Conservation (phyloP, 2,329 filamentous ascomycete species). For the Colletotrichum truncatum region DNA sequence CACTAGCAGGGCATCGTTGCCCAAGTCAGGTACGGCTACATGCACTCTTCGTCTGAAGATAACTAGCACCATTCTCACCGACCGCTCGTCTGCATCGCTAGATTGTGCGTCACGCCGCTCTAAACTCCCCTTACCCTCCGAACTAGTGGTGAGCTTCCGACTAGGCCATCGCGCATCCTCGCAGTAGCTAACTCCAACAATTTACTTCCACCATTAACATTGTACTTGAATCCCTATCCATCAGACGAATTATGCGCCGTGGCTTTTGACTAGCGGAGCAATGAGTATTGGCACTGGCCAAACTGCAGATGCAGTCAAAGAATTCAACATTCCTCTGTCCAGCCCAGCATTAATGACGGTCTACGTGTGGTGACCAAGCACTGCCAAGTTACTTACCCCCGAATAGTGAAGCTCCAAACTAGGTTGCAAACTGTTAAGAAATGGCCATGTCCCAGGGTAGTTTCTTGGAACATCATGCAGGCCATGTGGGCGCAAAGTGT, state of each 20-base stretch:
- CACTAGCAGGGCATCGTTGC: neutral
- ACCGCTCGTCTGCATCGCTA: neutral
- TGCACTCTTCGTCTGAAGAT: neutral
- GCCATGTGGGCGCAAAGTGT: conserved; percentile 16
- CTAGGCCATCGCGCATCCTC: neutral
- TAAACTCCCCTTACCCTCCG: conserved; percentile 1
- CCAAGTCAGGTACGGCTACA: conserved; percentile 12
- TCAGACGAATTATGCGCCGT: conserved; percentile 3
- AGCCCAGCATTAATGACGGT: neutral
- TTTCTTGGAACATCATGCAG: neutral
- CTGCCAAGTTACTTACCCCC: no score
- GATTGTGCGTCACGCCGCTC: conserved; percentile 5
- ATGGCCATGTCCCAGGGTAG: neutral
- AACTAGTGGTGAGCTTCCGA: neutral
- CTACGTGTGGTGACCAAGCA: neutral
- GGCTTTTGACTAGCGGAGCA: neutral
- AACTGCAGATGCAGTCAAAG: neutral
- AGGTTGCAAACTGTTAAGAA: no score
- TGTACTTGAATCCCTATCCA: neutral
- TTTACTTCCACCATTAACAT: neutral
- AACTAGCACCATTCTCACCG: neutral
- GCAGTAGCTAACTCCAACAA: neutral
- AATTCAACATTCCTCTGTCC: neutral
- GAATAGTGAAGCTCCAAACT: no score
- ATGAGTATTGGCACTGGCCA: neutral